Conservation (phyloP, 345 rosid genomes). For the Stellera chamaejasme region DNA sequence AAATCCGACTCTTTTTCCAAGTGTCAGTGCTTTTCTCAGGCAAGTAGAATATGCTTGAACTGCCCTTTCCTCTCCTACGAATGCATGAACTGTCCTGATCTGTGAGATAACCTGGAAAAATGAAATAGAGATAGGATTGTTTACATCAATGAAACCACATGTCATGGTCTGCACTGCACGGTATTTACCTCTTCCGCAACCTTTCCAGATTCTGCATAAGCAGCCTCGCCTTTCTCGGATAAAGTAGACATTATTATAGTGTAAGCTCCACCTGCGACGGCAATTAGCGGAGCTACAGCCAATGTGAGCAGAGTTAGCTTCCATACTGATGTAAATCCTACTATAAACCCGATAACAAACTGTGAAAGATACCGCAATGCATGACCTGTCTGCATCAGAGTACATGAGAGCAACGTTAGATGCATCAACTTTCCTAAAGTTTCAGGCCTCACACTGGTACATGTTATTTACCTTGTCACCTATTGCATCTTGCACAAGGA, state of each 20-base stretch:
- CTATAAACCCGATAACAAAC: constrained; percentile 50
- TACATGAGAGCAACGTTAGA: constrained; percentile 2
- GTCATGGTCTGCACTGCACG: not conserved
- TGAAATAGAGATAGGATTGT: not conserved
- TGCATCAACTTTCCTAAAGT: constrained; percentile 4
- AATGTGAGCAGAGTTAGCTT: constrained; percentile 75
- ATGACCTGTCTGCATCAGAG: constrained; percentile 61
- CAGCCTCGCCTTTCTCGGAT: constrained; percentile 74
- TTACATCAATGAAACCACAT: not conserved
- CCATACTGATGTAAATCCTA: constrained; percentile 72
- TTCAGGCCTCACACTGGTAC: not conserved
- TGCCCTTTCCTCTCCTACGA: constrained; percentile 70
- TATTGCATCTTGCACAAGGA: constrained; percentile 82
- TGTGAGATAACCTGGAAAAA: constrained; percentile 58
- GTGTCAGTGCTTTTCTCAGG: constrained; percentile 44
- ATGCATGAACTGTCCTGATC: constrained; percentile 71
- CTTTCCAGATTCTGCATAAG: constrained; percentile 79
- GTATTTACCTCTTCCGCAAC: constrained; percentile 66
- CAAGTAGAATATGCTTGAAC: constrained; percentile 45
- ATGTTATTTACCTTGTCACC: constrained; percentile 64
- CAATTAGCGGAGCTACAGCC: constrained; percentile 82
- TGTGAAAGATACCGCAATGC: constrained; percentile 63
- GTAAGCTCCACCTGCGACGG: constrained; percentile 68
- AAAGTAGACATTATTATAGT: constrained; percentile 59
- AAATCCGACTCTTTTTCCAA: constrained; percentile 54